phyloP scores from a whole-genome alignment of 345 rosid genomes.

The Euphorbia pulcherrima region DNA sequence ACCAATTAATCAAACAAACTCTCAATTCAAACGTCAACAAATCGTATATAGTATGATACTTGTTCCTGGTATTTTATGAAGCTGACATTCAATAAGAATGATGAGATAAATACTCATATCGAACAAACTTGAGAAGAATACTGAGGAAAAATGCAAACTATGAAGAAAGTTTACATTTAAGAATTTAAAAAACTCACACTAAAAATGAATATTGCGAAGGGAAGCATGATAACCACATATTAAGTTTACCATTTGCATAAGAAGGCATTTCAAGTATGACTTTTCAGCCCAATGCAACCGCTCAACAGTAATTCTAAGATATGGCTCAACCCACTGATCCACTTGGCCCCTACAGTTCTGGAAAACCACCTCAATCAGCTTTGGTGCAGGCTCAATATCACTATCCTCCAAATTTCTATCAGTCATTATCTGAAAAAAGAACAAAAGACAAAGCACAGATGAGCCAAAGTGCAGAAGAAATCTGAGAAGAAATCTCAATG shows the following conservation, averaged over 20 bases:
- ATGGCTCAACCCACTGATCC: conserved; percentile 98
- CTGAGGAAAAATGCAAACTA: not conserved
- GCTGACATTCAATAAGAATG: not conserved
- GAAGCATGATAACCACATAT: not conserved
- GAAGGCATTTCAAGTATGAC: conserved; percentile 84
- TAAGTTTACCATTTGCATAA: conserved; percentile 85
- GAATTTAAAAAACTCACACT: not conserved
- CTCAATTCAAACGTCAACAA: not conserved
- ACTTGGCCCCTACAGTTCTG: conserved; percentile 98
- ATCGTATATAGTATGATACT: not conserved
- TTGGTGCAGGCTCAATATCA: conserved; percentile 95
- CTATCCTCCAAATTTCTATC: conserved; percentile 83
- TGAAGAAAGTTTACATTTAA: not conserved
- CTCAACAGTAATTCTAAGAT: conserved; percentile 73
- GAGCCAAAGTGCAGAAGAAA: not conserved
- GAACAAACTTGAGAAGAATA: not conserved
- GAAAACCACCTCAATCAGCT: conserved; percentile 91
- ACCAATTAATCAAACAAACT: not conserved
- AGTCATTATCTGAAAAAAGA: conserved; percentile 58
- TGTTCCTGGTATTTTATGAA: not conserved
- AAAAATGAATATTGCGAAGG: not conserved
- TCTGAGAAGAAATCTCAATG: not conserved
- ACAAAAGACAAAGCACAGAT: conserved; percentile 1
- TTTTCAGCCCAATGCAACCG: conserved; percentile 74
- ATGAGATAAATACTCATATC: not conserved